Percentiles rank a stretch among this genome's conserved stretches.
Evolutionary conservation across 306 rosid species (phyloP).

Genomic region (Arachis stenosperma): DNA sequence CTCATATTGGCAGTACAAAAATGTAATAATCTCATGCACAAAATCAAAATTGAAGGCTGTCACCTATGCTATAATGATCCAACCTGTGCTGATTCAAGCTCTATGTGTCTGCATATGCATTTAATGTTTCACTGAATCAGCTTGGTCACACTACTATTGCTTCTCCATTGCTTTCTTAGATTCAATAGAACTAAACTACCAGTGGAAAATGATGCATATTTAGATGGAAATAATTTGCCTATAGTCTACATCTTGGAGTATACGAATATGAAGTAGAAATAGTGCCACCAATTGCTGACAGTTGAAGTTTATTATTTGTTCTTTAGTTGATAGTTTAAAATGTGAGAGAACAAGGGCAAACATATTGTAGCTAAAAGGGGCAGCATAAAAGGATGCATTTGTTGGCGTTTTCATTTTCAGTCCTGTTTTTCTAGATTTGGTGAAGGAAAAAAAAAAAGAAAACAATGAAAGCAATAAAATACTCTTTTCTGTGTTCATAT

Average conservation of each 20-base stretch:
- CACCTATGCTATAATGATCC: neutral
- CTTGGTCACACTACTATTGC: neutral
- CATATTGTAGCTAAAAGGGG: neutral
- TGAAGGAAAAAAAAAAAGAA: too few species aligned
- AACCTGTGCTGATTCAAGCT: neutral
- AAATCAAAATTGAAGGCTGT: conserved; percentile 10
- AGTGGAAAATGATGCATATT: neutral
- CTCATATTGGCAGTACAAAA: conserved; percentile 15
- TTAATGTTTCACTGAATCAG: neutral
- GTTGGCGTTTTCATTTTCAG: too few species aligned
- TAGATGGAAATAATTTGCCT: neutral
- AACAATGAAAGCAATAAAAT: too few species aligned
- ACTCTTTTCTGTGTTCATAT: too few species aligned
- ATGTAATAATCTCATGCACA: conserved; percentile 8
- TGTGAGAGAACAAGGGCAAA: conserved; percentile 6
- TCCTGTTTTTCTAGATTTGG: too few species aligned
- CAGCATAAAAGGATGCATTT: neutral
- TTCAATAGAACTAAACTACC: neutral
- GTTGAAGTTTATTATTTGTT: neutral
- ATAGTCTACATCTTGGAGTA: neutral
- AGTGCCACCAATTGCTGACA: neutral
- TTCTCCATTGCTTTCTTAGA: neutral
- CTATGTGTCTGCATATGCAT: neutral
- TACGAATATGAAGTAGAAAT: neutral
- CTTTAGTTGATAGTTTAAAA: neutral